Evolutionary conservation across 169 alveolate species (phyloP).

Genomic region (Blepharisma undulans): DNA sequence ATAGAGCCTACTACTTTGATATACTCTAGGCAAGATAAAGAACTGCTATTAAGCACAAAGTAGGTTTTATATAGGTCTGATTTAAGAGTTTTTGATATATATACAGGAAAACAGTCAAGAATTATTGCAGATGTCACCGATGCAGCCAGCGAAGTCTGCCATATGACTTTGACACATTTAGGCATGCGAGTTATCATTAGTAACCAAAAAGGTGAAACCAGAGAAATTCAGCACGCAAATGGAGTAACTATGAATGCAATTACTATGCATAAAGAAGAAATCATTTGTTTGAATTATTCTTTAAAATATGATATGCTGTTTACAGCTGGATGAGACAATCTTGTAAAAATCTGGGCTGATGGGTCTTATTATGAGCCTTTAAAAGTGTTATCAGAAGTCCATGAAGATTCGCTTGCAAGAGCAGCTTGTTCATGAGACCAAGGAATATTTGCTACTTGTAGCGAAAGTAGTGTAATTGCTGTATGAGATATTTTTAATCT

Average conservation of each 20-base stretch:
- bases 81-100: not conserved
- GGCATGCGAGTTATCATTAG: not conserved
- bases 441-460: not conserved
- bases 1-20: not conserved
- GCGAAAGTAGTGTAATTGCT: not conserved
- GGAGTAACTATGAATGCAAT: not conserved
- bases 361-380: not conserved
- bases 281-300: not conserved
- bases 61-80: not conserved
- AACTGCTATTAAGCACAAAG: not conserved
- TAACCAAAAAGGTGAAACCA: not conserved
- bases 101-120: slow-evolving; percentile 1
- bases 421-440: not conserved
- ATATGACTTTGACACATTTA: not conserved
- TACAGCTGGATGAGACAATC: not conserved
- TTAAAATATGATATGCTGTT: not conserved
- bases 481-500: not conserved
- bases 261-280: not conserved
- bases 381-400: not conserved
- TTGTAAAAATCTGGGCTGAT: not conserved
- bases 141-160: not conserved
- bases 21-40: not conserved
- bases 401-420: not conserved
- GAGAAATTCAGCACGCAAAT: not conserved
- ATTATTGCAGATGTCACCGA: not conserved